These are phyloP conservation scores for Schwanniomyces yamadae DNA, from an alignment of 805 yeast species.

Conservation along the genomic window DNA sequence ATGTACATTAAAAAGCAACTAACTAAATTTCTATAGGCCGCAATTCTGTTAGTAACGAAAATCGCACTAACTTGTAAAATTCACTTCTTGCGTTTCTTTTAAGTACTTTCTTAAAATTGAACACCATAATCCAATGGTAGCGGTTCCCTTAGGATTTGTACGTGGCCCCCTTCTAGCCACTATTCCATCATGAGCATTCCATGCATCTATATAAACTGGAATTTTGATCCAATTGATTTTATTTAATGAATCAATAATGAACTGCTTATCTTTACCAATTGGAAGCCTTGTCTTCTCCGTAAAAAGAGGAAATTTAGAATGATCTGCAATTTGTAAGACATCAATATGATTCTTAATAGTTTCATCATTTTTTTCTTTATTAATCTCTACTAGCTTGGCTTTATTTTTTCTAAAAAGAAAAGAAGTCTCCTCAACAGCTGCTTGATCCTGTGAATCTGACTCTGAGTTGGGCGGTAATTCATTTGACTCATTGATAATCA, in stretches of 20 bases:
- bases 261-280: slow-evolving; percentile 34
- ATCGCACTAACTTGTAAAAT: no score
- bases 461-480: no score
- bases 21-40: no score
- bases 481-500: slow-evolving; percentile 10
- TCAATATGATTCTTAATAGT: slow-evolving; percentile 14
- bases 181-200: slow-evolving; percentile 86
- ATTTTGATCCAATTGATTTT: slow-evolving; percentile 72
- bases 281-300: slow-evolving; percentile 24
- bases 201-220: slow-evolving; percentile 65
- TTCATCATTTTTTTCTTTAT: slow-evolving; percentile 23
- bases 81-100: slow-evolving; percentile 10
- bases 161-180: slow-evolving; percentile 70
- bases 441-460: slow-evolving; percentile 10
- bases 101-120: slow-evolving; percentile 35
- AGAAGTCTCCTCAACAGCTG: slow-evolving; percentile 6
- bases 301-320: slow-evolving; percentile 28
- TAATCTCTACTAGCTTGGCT: slow-evolving; percentile 19
- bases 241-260: slow-evolving; percentile 57
- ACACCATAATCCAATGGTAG: slow-evolving; percentile 52
- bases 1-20: no score
- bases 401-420: slow-evolving; percentile 3
- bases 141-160: slow-evolving; percentile 51
- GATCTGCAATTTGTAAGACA: slow-evolving; percentile 15
- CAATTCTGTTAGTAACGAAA: no score